Conservation (phyloP, 1,139 yeast species). For the Sugiyamaella japonica region DNA sequence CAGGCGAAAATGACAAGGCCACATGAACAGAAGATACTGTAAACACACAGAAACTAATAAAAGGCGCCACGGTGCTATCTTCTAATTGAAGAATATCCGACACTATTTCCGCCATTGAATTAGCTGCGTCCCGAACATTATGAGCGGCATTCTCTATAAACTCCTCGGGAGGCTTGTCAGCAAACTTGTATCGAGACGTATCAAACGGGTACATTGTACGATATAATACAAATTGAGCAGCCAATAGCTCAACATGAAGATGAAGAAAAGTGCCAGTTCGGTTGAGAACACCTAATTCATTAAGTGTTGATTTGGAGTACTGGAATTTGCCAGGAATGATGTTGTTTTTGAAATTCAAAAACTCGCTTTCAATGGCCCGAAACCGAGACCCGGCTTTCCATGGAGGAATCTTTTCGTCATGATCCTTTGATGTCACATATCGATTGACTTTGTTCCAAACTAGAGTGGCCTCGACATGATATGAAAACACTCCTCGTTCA, state of each 20-base stretch:
- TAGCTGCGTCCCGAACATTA: conserved; percentile 38
- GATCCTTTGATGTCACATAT: conserved; percentile 30
- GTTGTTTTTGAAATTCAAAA: conserved; percentile 10
- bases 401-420: conserved; percentile 28
- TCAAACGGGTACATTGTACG: conserved; percentile 31
- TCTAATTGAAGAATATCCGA: conserved; percentile 37
- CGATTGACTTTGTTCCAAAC: conserved; percentile 40
- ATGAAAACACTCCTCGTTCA: conserved; percentile 33
- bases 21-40: conserved; percentile 42
- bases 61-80: conserved; percentile 41
- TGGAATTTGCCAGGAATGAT: conserved; percentile 29
- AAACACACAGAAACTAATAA: conserved; percentile 41
- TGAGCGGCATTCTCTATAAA: conserved; percentile 36
- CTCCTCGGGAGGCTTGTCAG: conserved; percentile 33
- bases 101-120: conserved; percentile 37
- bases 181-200: conserved; percentile 15
- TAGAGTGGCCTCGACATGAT: conserved; percentile 36
- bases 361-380: conserved; percentile 13
- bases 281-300: conserved; percentile 27
- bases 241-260: conserved; percentile 31
- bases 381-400: conserved; percentile 30
- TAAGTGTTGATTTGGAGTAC: conserved; percentile 29
- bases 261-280: conserved; percentile 34
- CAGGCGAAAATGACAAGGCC: conserved; percentile 39
- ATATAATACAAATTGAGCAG: conserved; percentile 32